Base-by-base conservation (phyloP, 768 basidiomycete species). In the Termitomyces sp. region DNA sequence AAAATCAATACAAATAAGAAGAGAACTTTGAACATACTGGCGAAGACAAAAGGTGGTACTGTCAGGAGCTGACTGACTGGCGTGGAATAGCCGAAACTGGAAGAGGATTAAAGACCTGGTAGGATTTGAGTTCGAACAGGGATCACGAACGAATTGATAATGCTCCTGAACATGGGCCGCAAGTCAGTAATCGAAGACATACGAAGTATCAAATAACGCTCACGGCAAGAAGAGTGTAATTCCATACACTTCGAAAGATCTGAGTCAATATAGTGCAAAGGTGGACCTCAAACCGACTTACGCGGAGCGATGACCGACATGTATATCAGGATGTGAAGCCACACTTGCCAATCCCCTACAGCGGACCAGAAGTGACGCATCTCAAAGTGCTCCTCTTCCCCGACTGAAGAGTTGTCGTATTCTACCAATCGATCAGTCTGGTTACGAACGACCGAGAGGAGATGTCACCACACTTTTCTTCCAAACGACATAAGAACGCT, bases 141-240 rank as follows among this genome's bases (percentile, higher is more conserved):
- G 6, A 44, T 5, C 28, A 65, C 71, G 45, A 61, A 81, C 81
- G 70, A 70, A 24, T 76, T 74, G 68, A 88, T 86, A 43, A 87
- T 87, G 3, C 84, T 81, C 45, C 85, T 87, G 47, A 28, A 38
- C 28, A 36, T 38, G 49, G 10, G 32, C 28, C 10, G 54, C 22
- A 54, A 1, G 16, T 55, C 24, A 52, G 11, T n/a, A 30, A 38
- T 26, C 13, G 24, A 32, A 18, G 16, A 13, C 24, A 40, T 51
- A 20, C 26, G 5, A 61, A 9, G 38, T 36, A 32, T 18, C 36
- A 6, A 40, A 22, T 3, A n/a, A 30, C 10, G 77, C 86, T 64
- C 66, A 87, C 83, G 86, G 86, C 32, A 88, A 70, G 74, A 89
- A 89, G 26, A 87, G 71, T 0, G 87, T 86, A 48, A 87, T 86